Evolutionary conservation across 345 rosid species (phyloP).

Genomic region (Eucalyptus pauciflora): DNA sequence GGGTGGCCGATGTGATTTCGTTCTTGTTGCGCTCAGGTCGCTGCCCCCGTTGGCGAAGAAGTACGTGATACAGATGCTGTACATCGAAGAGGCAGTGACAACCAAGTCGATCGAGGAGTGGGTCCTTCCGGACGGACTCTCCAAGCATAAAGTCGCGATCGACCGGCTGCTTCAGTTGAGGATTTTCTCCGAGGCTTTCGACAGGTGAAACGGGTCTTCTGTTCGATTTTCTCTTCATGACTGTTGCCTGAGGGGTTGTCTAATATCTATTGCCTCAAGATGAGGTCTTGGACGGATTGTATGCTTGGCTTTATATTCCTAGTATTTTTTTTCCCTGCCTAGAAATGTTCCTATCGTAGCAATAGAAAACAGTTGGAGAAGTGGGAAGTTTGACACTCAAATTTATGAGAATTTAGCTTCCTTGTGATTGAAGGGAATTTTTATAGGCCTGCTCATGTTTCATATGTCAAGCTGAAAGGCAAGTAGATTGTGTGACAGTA

Average conservation of each 20-base stretch:
- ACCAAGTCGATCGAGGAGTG: conserved; percentile 61
- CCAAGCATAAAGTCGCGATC: conserved; percentile 78
- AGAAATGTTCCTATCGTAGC: background rate
- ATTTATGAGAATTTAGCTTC: background rate
- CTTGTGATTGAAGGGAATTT: background rate
- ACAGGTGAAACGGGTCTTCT: conserved; percentile 19
- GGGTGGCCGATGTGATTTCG: background rate
- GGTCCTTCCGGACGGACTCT: conserved; percentile 61
- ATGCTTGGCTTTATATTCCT: background rate
- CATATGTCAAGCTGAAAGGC: background rate
- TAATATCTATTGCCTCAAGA: background rate
- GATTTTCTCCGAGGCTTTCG: conserved; percentile 34
- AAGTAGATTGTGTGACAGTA: background rate
- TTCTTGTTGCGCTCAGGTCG: conserved; percentile 38
- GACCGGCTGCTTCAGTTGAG: conserved; percentile 74
- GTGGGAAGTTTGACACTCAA: background rate
- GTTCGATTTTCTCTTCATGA: background rate
- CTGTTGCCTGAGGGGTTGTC: background rate
- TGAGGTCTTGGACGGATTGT: background rate
- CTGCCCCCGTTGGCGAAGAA: conserved; percentile 90
- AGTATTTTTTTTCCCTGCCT: background rate
- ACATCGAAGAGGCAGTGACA: conserved; percentile 37
- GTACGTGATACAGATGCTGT: conserved; percentile 68
- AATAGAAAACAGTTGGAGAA: background rate
- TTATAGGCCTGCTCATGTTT: background rate